phyloP scores from a whole-genome alignment of 108 stramenopile species.

The Stephanodiscus minutulus region DNA sequence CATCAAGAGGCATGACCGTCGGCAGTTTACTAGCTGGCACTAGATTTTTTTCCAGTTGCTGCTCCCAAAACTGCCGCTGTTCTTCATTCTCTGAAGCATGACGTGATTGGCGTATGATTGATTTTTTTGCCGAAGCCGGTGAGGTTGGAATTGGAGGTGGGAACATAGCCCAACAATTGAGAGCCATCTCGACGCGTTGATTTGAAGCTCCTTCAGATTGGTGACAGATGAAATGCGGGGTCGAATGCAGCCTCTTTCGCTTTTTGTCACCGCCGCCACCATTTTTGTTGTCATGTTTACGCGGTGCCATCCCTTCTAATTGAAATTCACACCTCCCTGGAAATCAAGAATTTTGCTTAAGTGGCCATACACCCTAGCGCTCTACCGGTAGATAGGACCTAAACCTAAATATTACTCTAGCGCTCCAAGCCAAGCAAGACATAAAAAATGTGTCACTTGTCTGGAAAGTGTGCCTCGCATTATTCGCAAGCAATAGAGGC shows the following conservation, averaged over 20 bases:
- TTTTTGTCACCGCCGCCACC: neutral
- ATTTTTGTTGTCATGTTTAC: too few relatives aligned
- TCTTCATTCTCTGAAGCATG: neutral
- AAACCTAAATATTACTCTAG: too few relatives aligned
- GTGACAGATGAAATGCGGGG: neutral
- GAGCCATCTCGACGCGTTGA: neutral
- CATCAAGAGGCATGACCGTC: neutral
- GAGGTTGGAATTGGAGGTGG: neutral
- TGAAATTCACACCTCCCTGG: too few relatives aligned
- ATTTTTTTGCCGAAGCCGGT: neutral
- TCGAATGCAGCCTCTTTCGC: neutral
- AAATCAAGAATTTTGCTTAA: too few relatives aligned
- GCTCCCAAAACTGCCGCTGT: neutral
- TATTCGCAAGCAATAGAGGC: too few relatives aligned
- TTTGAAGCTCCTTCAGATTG: neutral
- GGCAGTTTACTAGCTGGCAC: neutral
- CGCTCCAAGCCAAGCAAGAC: too few relatives aligned
- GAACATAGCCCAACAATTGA: conserved; percentile 1
- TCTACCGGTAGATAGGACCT: too few relatives aligned
- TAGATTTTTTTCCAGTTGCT: too few relatives aligned
- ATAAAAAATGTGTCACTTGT: too few relatives aligned
- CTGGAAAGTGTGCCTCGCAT: too few relatives aligned
- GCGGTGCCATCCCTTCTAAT: too few relatives aligned
- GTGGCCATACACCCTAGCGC: too few relatives aligned
- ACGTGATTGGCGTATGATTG: neutral